Base-by-base conservation (phyloP, 2,329 filamentous ascomycete genomes). In the Sphaerulina populicola region DNA sequence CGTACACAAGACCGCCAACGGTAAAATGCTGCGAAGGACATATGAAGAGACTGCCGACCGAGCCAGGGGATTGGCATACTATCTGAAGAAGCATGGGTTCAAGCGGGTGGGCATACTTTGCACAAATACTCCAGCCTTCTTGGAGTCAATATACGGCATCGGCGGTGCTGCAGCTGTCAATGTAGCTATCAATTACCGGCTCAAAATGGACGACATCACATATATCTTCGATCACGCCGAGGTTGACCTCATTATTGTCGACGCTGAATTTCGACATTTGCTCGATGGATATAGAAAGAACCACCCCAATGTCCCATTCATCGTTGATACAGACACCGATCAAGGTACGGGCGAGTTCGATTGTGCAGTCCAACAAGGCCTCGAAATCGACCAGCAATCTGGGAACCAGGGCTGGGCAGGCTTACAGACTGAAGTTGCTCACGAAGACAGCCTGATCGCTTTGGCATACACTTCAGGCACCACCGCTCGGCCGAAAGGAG, bases 381-480 rank as follows among this genome's bases (percentile, higher is more conserved):
- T 94, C 54, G 75, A 76, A 36, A 77, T 85, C 66, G 93, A 97
- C 66, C 66, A 66, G 1, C 72, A 78, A n/a, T 77, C 73, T 5
- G 87, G 86, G 2, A 67, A 64, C 27, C 77, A 79, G 44, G 88
- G 87, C 18, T 98, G 93, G 91, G 76, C 75, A 11, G 86, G 80
- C 0, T 76, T 97, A 21, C 77, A 86, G 55, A 76, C 80, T 1
- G 83, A 89, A 58, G 78, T 79, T 2, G 72, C 76, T 1, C 77
- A 88, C 61, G 93, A 98, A 67, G 85, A 95, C 59, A 82, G 81
- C 54, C 78, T 88, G 60, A 78, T 97, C 54, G 88, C 90, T 2
- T 81, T 98, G 49, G 88, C 91, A 1, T 97, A 97, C 68, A 98
- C 93, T 0, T 93, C 86, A 27, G 91, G 91, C 3, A 97, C 93